phyloP scores from a whole-genome alignment of 768 basidiomycete genomes.

The Leucocoprinus leucothites region DNA sequence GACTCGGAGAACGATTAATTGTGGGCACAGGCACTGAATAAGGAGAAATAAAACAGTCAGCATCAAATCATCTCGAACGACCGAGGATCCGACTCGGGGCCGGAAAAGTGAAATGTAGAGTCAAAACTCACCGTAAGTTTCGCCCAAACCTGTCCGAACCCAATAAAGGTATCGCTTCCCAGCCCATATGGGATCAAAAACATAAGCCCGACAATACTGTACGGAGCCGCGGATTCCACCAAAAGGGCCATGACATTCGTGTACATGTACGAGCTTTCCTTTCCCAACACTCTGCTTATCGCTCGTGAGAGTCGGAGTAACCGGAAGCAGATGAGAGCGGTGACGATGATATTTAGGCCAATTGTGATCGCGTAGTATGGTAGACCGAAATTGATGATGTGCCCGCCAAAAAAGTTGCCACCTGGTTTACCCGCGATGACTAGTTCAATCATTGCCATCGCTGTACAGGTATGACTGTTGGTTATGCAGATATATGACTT shows the following conservation, averaged over 20 bases:
- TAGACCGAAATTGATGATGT: constrained; percentile 32
- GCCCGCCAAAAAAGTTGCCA: constrained; percentile 36
- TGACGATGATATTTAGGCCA: constrained; percentile 38
- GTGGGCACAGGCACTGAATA: constrained; percentile 12
- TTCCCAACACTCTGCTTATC: constrained; percentile 24
- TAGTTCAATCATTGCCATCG: constrained; percentile 37
- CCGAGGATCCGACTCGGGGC: neutral
- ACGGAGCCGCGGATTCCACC: constrained; percentile 38
- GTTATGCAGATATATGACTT: neutral
- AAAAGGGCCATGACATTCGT: constrained; percentile 35
- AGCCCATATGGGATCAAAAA: constrained; percentile 37
- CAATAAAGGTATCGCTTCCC: constrained; percentile 27
- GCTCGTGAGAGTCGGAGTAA: constrained; percentile 24
- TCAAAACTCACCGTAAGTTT: constrained; percentile 33
- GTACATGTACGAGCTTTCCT: constrained; percentile 31
- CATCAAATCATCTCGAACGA: too few relatives aligned
- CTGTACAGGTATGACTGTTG: constrained; percentile 19
- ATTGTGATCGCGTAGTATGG: constrained; percentile 40
- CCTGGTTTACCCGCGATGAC: constrained; percentile 33
- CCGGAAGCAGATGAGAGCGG: constrained; percentile 33
- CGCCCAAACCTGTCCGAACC: constrained; percentile 38
- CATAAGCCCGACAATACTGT: constrained; percentile 34
- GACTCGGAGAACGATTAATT: constrained; percentile 13
- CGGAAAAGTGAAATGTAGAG: neutral
- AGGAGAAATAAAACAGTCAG: neutral